These are phyloP conservation scores for Colletotrichum sp. DNA, from an alignment of 2,329 filamentous ascomycete species.

Conservation along the genomic window DNA sequence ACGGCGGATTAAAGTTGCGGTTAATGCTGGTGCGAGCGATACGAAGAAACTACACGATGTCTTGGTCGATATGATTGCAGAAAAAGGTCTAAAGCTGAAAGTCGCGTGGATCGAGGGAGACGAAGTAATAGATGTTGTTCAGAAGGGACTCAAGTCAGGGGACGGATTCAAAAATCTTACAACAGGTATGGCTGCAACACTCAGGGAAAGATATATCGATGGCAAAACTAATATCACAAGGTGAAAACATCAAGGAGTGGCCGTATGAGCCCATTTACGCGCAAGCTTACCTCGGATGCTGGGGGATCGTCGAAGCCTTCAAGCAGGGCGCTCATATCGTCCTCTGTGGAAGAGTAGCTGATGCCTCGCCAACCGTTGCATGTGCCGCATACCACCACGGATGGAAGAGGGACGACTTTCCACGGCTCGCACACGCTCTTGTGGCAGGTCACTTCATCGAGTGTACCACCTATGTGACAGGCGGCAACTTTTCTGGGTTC, in stretches of 20 bases:
- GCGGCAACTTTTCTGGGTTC: constrained; percentile 56
- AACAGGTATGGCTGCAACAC: neutral
- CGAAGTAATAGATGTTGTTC: constrained; percentile 35
- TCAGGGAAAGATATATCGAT: no score
- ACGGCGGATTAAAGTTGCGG: constrained; percentile 38
- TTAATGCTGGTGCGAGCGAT: constrained; percentile 45
- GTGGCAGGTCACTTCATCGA: constrained; percentile 56
- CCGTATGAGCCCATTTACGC: constrained; percentile 25
- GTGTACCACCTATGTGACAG: constrained; percentile 55
- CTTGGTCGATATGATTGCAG: constrained; percentile 31
- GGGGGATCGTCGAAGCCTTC: constrained; percentile 46
- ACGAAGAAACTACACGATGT: constrained; percentile 35
- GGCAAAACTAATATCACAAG: neutral
- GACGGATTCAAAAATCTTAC: constrained; percentile 9
- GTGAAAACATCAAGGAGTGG: constrained; percentile 14
- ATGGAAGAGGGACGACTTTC: constrained; percentile 48
- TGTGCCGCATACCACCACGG: constrained; percentile 56
- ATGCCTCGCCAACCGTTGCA: constrained; percentile 53
- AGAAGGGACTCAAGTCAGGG: constrained; percentile 5
- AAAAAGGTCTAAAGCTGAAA: constrained; percentile 31
- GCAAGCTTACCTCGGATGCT: constrained; percentile 57
- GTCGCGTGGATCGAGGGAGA: constrained; percentile 44
- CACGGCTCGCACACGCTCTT: constrained; percentile 49
- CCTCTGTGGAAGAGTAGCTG: constrained; percentile 47
- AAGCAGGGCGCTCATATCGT: constrained; percentile 45